A percentile compares a stretch with the other conserved stretches of the same genome.
These are phyloP conservation scores for Porpolomopsis calyptriformis DNA, from an alignment of 768 basidiomycete species.

Conservation along the genomic window DNA sequence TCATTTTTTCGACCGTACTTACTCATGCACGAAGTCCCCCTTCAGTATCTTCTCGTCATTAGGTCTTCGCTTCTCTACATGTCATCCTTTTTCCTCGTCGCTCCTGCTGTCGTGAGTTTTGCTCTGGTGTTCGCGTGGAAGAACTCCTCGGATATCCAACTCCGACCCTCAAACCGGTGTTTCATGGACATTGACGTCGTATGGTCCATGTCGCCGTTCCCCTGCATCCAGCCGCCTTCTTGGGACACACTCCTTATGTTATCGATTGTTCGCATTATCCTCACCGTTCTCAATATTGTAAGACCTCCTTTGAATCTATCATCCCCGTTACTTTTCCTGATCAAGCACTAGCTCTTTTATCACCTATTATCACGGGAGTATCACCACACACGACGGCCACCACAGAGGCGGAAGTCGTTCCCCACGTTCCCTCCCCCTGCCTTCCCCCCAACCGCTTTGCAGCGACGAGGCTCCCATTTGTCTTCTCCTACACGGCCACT, in stretches of 20 bases:
- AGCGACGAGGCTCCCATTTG: too few relatives aligned
- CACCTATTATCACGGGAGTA: slow-evolving; percentile 20
- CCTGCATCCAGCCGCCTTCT: slow-evolving; percentile 22
- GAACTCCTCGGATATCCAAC: slow-evolving; percentile 24
- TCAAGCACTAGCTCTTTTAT: slow-evolving; percentile 17
- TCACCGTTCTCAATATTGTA: slow-evolving; percentile 46
- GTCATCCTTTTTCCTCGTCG: slow-evolving; percentile 38
- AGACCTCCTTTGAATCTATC: slow-evolving; percentile 18
- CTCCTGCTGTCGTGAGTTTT: slow-evolving; percentile 45
- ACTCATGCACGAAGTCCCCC: slow-evolving; percentile 21
- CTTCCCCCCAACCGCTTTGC: not conserved
- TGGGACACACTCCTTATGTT: slow-evolving; percentile 49
- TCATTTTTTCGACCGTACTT: slow-evolving; percentile 30
- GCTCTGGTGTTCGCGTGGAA: slow-evolving; percentile 46
- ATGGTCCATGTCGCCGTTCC: slow-evolving; percentile 38
- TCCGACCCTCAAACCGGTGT: slow-evolving; percentile 38
- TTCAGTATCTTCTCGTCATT: slow-evolving; percentile 21
- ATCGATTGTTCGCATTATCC: slow-evolving; percentile 38
- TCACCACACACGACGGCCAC: slow-evolving; percentile 13
- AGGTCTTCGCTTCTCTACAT: slow-evolving; percentile 28
- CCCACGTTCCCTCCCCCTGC: not conserved
- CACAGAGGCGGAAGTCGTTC: not conserved
- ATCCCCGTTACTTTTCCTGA: not conserved
- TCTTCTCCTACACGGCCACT: not conserved
- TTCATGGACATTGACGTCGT: slow-evolving; percentile 54